phyloP scores from a whole-genome alignment of 805 yeast species.

The Babjeviella inositovora region DNA sequence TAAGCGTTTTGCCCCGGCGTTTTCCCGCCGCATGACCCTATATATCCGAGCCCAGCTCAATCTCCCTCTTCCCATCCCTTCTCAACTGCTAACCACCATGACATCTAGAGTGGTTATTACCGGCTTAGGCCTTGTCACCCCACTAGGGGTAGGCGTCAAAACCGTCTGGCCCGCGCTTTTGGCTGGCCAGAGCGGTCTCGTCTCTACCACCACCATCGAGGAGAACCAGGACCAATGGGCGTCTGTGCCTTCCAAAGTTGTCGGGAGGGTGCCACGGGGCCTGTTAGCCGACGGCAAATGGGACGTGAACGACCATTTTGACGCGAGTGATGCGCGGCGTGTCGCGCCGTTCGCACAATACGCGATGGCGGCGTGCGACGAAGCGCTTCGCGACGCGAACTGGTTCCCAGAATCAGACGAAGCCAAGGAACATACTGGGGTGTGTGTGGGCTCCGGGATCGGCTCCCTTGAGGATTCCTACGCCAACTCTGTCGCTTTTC shows the following conservation, averaged over 20 bases:
- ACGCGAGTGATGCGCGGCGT: slow-evolving; percentile 33
- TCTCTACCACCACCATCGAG: slow-evolving; percentile 27
- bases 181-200: slow-evolving; percentile 36
- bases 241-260: slow-evolving; percentile 53
- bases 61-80: no score
- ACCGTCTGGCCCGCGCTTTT: slow-evolving; percentile 38
- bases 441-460: slow-evolving; percentile 85
- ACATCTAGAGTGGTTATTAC: slow-evolving; percentile 91
- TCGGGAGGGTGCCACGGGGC: slow-evolving; percentile 58
- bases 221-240: slow-evolving; percentile 27
- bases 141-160: slow-evolving; percentile 59
- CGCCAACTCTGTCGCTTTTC: slow-evolving; percentile 40
- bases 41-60: no score
- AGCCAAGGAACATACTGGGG: slow-evolving; percentile 34
- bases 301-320: slow-evolving; percentile 33
- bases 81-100: no score
- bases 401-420: slow-evolving; percentile 21
- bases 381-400: slow-evolving; percentile 60
- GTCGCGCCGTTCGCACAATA: slow-evolving; percentile 63
- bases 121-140: slow-evolving; percentile 78
- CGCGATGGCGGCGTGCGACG: slow-evolving; percentile 60
- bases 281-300: slow-evolving; percentile 24
- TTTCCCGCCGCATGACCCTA: no score
- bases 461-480: slow-evolving; percentile 70
- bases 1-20: no score